phyloP scores from a whole-genome alignment of 2,329 filamentous ascomycete species.

The Aspergillus fructus region DNA sequence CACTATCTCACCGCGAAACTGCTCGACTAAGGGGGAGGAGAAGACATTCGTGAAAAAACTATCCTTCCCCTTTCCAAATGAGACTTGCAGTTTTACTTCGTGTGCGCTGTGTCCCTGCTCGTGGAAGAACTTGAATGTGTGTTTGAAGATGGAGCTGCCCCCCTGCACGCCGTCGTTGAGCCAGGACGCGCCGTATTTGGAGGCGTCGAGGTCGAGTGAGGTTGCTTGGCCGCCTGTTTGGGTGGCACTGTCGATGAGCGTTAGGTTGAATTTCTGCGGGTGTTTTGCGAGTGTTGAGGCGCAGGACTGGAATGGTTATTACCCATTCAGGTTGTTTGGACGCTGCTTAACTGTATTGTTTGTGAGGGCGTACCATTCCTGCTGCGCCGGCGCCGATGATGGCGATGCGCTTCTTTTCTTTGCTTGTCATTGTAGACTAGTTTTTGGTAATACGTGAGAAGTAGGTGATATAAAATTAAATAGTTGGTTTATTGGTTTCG shows the following conservation, averaged over 20 bases:
- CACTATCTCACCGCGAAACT: conserved; percentile 56
- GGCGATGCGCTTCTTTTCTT: conserved; percentile 49
- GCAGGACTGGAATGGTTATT: conserved; percentile 51
- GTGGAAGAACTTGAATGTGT: conserved; percentile 62
- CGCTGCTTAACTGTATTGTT: not conserved
- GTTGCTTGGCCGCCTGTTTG: conserved; percentile 63
- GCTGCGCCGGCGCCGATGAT: conserved; percentile 64
- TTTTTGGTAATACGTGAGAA: not conserved
- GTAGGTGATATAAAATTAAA: not conserved
- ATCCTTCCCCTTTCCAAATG: conserved; percentile 58
- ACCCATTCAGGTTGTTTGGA: too few species aligned
- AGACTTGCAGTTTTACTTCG: conserved; percentile 59
- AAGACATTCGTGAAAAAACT: conserved; percentile 64
- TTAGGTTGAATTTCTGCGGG: conserved; percentile 64
- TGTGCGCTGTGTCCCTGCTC: conserved; percentile 58
- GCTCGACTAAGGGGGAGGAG: conserved; percentile 55
- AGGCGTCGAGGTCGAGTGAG: conserved; percentile 56
- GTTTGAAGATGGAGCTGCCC: conserved; percentile 60
- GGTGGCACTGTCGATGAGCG: conserved; percentile 58
- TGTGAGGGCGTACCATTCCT: conserved; percentile 50
- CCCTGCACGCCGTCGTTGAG: conserved; percentile 64
- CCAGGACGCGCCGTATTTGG: conserved; percentile 58
- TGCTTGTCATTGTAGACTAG: not conserved
- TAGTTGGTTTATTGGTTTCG: not conserved
- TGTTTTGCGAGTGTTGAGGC: conserved; percentile 66